A percentile compares a stretch with the other conserved stretches of the same genome.
These are phyloP conservation scores for Fusarium sp. DNA, from an alignment of 2,329 filamentous ascomycete species.

Conservation along the genomic window DNA sequence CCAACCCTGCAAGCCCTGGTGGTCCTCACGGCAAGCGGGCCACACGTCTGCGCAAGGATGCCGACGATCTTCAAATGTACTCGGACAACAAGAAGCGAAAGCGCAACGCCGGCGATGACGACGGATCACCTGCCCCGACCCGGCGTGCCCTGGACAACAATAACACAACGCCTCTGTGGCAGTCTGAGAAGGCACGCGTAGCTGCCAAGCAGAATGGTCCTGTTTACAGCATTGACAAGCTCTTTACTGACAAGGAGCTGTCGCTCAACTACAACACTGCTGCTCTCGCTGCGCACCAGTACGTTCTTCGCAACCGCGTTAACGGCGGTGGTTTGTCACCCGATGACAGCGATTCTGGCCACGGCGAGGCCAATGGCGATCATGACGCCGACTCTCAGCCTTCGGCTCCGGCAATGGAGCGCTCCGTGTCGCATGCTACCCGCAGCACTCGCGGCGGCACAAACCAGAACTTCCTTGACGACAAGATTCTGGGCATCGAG, in stretches of 20 bases:
- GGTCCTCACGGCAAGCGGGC: slow-evolving; percentile 72
- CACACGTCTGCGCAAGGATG: slow-evolving; percentile 69
- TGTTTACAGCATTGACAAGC: slow-evolving; percentile 74
- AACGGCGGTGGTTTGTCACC: slow-evolving; percentile 62
- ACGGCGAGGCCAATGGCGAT: slow-evolving; percentile 62
- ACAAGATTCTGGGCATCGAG: slow-evolving; percentile 69
- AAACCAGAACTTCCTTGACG: slow-evolving; percentile 66
- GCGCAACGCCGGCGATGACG: slow-evolving; percentile 68
- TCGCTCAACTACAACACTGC: slow-evolving; percentile 72
- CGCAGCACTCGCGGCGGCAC: slow-evolving; percentile 67
- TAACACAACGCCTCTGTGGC: slow-evolving; percentile 70
- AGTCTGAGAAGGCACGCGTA: slow-evolving; percentile 66
- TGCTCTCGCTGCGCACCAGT: slow-evolving; percentile 70
- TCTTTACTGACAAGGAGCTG: slow-evolving; percentile 77
- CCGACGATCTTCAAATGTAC: slow-evolving; percentile 67
- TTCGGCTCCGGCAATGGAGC: slow-evolving; percentile 69
- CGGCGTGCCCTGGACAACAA: slow-evolving; percentile 66
- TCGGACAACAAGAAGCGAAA: slow-evolving; percentile 71
- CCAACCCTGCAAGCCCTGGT: slow-evolving; percentile 72
- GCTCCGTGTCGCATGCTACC: slow-evolving; percentile 71
- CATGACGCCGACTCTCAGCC: slow-evolving; percentile 59
- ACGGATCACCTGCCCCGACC: slow-evolving; percentile 70
- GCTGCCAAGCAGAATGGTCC: slow-evolving; percentile 67
- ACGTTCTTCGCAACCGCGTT: slow-evolving; percentile 67
- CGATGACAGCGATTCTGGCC: slow-evolving; percentile 65